These are phyloP conservation scores for Neurospora sp. DNA, from an alignment of 495 filamentous ascomycete genomes.

Conservation along the genomic window DNA sequence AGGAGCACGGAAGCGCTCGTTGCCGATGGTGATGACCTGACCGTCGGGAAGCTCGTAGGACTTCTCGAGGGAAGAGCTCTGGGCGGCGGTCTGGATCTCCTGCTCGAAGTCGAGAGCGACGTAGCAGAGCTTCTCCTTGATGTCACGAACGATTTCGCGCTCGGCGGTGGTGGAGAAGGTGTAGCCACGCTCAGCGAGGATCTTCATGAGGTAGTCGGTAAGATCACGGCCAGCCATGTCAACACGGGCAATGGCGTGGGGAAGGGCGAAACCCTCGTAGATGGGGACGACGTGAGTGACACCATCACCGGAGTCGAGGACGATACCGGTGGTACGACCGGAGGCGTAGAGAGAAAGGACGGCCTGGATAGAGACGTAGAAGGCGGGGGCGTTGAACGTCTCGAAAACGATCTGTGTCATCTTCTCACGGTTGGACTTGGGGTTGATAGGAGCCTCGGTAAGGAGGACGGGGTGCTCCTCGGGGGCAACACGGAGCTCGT, in stretches of 20 bases:
- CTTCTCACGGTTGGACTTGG: conserved; percentile 99
- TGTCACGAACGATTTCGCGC: conserved; percentile 99
- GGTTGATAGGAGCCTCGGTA: conserved; percentile 99
- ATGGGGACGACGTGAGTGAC: conserved; percentile 99
- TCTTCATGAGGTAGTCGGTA: conserved; percentile 99
- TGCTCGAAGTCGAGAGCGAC: conserved; percentile 99
- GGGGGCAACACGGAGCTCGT: conserved; percentile 97
- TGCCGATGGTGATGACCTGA: conserved; percentile 99
- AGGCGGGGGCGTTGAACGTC: conserved; percentile 99
- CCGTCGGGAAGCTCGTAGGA: conserved; percentile 99
- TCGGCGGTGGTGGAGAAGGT: conserved; percentile 99
- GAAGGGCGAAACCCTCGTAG: conserved; percentile 99
- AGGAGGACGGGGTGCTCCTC: conserved; percentile 99
- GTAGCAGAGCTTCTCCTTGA: conserved; percentile 99
- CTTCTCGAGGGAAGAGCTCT: conserved; percentile 95
- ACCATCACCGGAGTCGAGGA: conserved; percentile 99
- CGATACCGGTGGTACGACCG: conserved; percentile 99
- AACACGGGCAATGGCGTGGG: conserved; percentile 97
- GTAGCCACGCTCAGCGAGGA: conserved; percentile 97
- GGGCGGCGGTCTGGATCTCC: conserved; percentile 99
- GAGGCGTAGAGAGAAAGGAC: conserved; percentile 98
- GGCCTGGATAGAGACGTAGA: conserved; percentile 99
- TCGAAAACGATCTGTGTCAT: conserved; percentile 99
- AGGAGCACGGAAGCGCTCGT: conserved; percentile 98
- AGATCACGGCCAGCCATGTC: conserved; percentile 99